Conservation (phyloP, 2,329 filamentous ascomycete species). For the Aspergillus fumigatus region DNA sequence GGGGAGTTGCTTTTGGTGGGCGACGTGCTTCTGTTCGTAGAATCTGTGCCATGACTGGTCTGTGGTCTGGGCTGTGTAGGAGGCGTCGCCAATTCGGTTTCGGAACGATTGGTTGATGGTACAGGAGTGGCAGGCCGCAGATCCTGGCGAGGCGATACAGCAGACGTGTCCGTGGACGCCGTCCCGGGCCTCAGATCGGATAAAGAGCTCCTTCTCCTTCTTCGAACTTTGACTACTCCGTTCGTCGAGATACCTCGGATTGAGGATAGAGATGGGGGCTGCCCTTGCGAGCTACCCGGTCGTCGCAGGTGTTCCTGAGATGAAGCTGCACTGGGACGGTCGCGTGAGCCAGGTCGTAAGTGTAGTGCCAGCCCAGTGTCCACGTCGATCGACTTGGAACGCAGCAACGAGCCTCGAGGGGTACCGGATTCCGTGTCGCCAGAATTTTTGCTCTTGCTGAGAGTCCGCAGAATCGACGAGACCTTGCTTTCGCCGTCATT, state of each 20-base stretch:
- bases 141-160: slow-evolving; percentile 27
- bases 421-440: slow-evolving; percentile 62
- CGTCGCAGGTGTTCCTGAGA: slow-evolving; percentile 45
- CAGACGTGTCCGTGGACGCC: slow-evolving; percentile 50
- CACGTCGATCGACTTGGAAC: slow-evolving; percentile 75
- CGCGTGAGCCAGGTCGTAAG: slow-evolving; percentile 52
- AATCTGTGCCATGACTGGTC: slow-evolving; percentile 24
- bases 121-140: slow-evolving; percentile 36
- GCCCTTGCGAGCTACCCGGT: slow-evolving; percentile 46
- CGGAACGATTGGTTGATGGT: slow-evolving; percentile 22
- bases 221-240: slow-evolving; percentile 48
- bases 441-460: slow-evolving; percentile 72
- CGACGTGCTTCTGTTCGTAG: slow-evolving; percentile 28
- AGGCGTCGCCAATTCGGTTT: slow-evolving; percentile 25
- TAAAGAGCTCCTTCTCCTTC: slow-evolving; percentile 85
- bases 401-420: slow-evolving; percentile 61
- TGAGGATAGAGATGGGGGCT: slow-evolving; percentile 44
- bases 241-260: slow-evolving; percentile 48
- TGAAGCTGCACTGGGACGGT: slow-evolving; percentile 48
- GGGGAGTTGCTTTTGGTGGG: slow-evolving; percentile 29
- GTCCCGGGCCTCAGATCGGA: slow-evolving; percentile 76
- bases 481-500: slow-evolving; percentile 64
- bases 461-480: slow-evolving; percentile 75
- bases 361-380: slow-evolving; percentile 47
- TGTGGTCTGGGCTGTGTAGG: slow-evolving; percentile 26